phyloP scores from a whole-genome alignment of 148 eudicot genomes.

The Vaccinium corymbosum region DNA sequence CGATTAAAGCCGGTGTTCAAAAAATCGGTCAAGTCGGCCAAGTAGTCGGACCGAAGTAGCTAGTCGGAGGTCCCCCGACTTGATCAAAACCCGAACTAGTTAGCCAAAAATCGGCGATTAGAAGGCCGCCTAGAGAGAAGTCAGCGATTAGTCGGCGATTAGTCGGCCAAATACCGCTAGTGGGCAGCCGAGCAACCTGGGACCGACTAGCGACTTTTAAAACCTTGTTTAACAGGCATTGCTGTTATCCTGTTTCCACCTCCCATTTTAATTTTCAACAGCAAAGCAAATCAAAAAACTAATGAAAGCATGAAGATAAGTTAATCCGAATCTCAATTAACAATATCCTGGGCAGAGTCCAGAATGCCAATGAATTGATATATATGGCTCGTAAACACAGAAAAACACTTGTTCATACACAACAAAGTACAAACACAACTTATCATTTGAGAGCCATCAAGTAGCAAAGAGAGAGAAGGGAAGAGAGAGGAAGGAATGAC shows the following conservation, averaged over 20 bases:
- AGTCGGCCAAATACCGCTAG: too few relatives aligned
- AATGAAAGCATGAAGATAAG: background rate
- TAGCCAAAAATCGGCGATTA: too few relatives aligned
- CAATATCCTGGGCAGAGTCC: constrained; percentile 5
- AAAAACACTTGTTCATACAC: background rate
- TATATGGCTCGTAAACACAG: background rate
- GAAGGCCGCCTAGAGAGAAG: too few relatives aligned
- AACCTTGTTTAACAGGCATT: too few relatives aligned
- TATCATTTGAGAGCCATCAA: constrained; percentile 4
- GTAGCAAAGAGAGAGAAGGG: background rate
- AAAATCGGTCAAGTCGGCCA: too few relatives aligned
- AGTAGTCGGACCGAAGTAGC: too few relatives aligned
- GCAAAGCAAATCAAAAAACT: background rate
- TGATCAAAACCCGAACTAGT: too few relatives aligned
- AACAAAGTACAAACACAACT: background rate
- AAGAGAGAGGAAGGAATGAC: background rate
- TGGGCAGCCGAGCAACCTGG: too few relatives aligned
- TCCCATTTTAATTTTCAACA: background rate
- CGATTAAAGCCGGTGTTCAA: too few relatives aligned
- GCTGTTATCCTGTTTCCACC: background rate
- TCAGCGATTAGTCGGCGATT: too few relatives aligned
- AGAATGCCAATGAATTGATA: constrained; percentile 8
- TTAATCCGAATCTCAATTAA: background rate
- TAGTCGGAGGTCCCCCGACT: too few relatives aligned
- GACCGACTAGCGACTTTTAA: too few relatives aligned